A percentile compares a stretch with the other conserved stretches of the same genome.
Evolutionary conservation across 1,284 basidiomycete species (phyloP).

Genomic region (Macrocystidia cucumis): DNA sequence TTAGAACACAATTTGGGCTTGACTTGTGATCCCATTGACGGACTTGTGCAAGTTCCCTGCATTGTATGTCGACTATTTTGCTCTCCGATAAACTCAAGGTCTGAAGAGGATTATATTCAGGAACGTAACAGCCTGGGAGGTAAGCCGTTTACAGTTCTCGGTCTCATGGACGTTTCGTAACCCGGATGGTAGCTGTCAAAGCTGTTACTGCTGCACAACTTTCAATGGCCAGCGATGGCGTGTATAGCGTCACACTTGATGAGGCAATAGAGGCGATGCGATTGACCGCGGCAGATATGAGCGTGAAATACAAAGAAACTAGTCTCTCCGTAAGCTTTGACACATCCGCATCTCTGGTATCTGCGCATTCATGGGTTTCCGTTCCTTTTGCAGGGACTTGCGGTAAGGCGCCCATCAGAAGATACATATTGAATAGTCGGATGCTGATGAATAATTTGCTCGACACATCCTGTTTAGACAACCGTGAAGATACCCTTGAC

Average conservation of each 20-base stretch:
- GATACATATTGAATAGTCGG: slow-evolving; percentile 7
- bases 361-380: slow-evolving; percentile 6
- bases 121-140: slow-evolving; percentile 86
- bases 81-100: slow-evolving; percentile 3
- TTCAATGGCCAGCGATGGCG: slow-evolving; percentile 84
- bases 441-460: slow-evolving; percentile 9
- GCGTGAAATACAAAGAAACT: slow-evolving; percentile 89
- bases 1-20: slow-evolving; percentile 83
- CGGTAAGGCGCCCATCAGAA: slow-evolving; percentile 33
- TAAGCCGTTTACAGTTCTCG: slow-evolving; percentile 16
- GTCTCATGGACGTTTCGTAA: too few relatives aligned
- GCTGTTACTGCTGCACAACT: slow-evolving; percentile 91
- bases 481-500: slow-evolving; percentile 71
- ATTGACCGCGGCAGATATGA: slow-evolving; percentile 84
- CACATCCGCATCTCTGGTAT: slow-evolving; percentile 1
- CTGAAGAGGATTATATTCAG: slow-evolving; percentile 21
- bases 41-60: slow-evolving; percentile 91
- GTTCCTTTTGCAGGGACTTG: slow-evolving; percentile 44
- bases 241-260: slow-evolving; percentile 85
- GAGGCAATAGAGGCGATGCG: slow-evolving; percentile 97
- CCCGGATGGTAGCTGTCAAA: slow-evolving; percentile 60
- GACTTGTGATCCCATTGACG: slow-evolving; percentile 91
- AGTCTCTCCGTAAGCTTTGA: slow-evolving; percentile 65
- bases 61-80: slow-evolving; percentile 53
- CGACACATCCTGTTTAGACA: slow-evolving; percentile 41